Conservation (phyloP, 352 stramenopile species). For the Phytophthora litchii region DNA sequence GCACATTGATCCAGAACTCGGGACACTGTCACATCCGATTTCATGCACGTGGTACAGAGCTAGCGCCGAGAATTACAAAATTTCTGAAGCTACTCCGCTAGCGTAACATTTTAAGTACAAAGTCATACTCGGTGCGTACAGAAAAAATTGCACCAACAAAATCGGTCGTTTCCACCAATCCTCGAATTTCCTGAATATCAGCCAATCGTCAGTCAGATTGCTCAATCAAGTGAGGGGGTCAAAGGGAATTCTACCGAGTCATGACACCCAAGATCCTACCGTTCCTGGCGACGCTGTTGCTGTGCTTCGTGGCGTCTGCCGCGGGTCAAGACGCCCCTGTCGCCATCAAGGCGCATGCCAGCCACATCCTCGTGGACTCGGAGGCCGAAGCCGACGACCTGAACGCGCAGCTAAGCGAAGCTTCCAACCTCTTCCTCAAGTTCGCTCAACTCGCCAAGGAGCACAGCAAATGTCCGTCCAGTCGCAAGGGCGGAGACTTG, state of each 20-base stretch:
- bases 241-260: neutral
- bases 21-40: conserved; percentile 13
- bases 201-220: too few relatives aligned
- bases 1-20: conserved; percentile 18
- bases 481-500: conserved; percentile 63
- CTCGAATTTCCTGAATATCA: too few relatives aligned
- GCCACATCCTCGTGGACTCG: conserved; percentile 83
- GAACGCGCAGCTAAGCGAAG: conserved; percentile 52
- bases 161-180: too few relatives aligned
- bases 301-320: conserved; percentile 20
- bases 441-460: conserved; percentile 71
- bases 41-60: conserved; percentile 33
- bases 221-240: too few relatives aligned
- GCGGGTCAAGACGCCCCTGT: conserved; percentile 20
- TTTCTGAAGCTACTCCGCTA: conserved; percentile 20
- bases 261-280: conserved; percentile 33
- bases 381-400: conserved; percentile 68
- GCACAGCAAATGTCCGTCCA: conserved; percentile 77
- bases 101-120: conserved; percentile 5
- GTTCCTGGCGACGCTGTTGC: conserved; percentile 31
- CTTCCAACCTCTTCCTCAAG: conserved; percentile 58
- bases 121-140: too few relatives aligned
- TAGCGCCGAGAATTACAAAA: conserved; percentile 26
- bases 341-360: conserved; percentile 60
- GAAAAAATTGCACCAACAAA: too few relatives aligned